Evolutionary conservation across 176 grass and related monocot species (phyloP).

Genomic region (Phyllostachys edulis): DNA sequence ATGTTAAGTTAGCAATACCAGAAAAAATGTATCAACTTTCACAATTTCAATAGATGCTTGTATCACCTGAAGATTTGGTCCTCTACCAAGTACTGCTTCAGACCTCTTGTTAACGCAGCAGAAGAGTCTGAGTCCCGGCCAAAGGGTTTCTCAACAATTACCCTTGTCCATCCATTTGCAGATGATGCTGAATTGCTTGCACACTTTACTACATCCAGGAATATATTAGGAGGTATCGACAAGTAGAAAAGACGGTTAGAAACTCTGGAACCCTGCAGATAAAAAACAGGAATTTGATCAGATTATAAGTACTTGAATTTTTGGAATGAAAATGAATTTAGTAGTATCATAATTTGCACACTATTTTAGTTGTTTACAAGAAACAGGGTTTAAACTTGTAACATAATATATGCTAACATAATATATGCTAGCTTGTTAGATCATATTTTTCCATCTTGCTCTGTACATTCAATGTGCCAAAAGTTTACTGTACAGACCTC

Average conservation of each 20-base stretch:
- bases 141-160: constrained; percentile 98
- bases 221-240: constrained; percentile 97
- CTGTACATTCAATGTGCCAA: neutral
- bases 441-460: neutral
- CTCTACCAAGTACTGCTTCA: constrained; percentile 87
- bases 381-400: neutral
- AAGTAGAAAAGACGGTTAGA: constrained; percentile 90
- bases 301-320: neutral
- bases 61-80: constrained; percentile 95
- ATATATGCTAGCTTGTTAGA: neutral
- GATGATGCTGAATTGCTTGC: constrained; percentile 83
- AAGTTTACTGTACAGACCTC: neutral
- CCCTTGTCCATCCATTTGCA: constrained; percentile 81
- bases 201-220: constrained; percentile 95
- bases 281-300: constrained; percentile 18
- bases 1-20: neutral
- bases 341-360: neutral
- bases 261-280: constrained; percentile 67
- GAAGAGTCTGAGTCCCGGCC: constrained; percentile 87
- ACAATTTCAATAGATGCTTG: constrained; percentile 17
- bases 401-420: neutral
- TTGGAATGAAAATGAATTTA: constrained; percentile 11
- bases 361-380: neutral
- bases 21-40: neutral
- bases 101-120: constrained; percentile 78